These are phyloP conservation scores for Teunomyces stri DNA, from an alignment of 805 yeast genomes.

Conservation along the genomic window DNA sequence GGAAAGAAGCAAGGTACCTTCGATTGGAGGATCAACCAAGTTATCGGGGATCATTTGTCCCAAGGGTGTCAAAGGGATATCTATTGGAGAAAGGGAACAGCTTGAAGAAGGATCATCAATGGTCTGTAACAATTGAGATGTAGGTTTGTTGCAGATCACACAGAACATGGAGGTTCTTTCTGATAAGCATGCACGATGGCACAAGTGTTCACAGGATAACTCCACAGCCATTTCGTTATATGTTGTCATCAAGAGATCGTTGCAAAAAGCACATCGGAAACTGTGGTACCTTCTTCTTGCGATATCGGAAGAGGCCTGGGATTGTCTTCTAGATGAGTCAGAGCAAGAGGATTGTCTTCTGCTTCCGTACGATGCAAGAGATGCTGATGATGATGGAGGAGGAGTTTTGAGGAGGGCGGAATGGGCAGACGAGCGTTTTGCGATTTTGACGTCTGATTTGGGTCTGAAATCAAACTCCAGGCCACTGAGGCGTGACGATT, in stretches of 20 bases:
- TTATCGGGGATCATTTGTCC: slow-evolving; percentile 14
- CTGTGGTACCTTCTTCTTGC: neutral
- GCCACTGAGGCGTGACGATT: neutral
- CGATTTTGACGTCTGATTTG: neutral
- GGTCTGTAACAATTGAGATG: neutral
- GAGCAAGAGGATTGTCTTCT: neutral
- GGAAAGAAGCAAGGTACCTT: neutral
- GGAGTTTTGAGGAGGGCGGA: slow-evolving; percentile 5
- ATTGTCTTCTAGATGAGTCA: slow-evolving; percentile 2
- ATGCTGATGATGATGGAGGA: slow-evolving; percentile 5
- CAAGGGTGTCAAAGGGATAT: slow-evolving; percentile 11
- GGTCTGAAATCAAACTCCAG: neutral
- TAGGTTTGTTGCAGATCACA: neutral
- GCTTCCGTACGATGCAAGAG: slow-evolving; percentile 6
- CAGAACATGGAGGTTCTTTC: neutral
- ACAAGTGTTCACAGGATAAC: slow-evolving; percentile 23
- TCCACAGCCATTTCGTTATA: slow-evolving; percentile 17
- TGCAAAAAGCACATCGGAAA: slow-evolving; percentile 18
- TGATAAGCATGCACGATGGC: slow-evolving; percentile 25
- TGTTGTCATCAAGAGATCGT: slow-evolving; percentile 11
- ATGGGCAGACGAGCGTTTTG: slow-evolving; percentile 8
- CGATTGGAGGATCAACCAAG: slow-evolving; percentile 7
- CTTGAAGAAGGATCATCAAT: neutral
- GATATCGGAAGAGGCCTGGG: neutral
- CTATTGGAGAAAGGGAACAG: neutral